Evolutionary conservation across 140 eudicot species (phyloP).

Genomic region (Flaveria floridana): DNA sequence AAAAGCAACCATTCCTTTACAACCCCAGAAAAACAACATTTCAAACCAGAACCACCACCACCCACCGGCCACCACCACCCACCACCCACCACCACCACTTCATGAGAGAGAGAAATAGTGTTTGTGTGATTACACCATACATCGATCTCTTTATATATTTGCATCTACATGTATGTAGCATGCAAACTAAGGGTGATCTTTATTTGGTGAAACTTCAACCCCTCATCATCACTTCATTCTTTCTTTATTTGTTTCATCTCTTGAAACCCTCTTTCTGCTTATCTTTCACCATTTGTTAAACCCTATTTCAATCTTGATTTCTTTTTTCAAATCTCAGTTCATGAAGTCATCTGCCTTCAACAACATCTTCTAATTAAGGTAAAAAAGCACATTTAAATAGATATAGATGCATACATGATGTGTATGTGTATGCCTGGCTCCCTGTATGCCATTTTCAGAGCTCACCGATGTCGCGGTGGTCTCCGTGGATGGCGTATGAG

Average conservation of each 20-base stretch:
- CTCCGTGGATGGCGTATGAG: conserved; percentile 98
- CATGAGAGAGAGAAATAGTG: background rate
- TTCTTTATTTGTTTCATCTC: conserved; percentile 23
- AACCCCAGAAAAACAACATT: conserved; percentile 69
- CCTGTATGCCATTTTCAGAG: conserved; percentile 98
- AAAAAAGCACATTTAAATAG: conserved; percentile 13
- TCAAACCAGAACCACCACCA: conserved; percentile 55
- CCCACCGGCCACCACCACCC: conserved; percentile 15
- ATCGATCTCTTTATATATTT: conserved; percentile 28
- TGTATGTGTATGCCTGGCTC: conserved; percentile 90
- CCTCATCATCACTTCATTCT: conserved; percentile 26
- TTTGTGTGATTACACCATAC: conserved; percentile 12
- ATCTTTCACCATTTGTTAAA: background rate
- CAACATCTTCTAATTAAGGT: conserved; percentile 27
- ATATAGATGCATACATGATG: conserved; percentile 31
- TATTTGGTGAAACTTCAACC: conserved; percentile 33
- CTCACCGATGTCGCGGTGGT: conserved; percentile 51
- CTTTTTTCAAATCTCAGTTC: conserved; percentile 29
- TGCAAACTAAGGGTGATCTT: conserved; percentile 40
- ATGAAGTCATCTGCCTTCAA: conserved; percentile 26
- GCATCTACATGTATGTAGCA: conserved; percentile 33
- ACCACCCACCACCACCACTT: conserved; percentile 29
- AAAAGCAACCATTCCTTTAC: conserved; percentile 87
- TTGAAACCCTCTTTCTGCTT: conserved; percentile 14
- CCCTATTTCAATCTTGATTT: conserved; percentile 29